Evolutionary conservation across 1,284 basidiomycete genomes (phyloP), one percentile per base, ranked within the genome.

Genomic region (Phylloporus gajari): DNA sequence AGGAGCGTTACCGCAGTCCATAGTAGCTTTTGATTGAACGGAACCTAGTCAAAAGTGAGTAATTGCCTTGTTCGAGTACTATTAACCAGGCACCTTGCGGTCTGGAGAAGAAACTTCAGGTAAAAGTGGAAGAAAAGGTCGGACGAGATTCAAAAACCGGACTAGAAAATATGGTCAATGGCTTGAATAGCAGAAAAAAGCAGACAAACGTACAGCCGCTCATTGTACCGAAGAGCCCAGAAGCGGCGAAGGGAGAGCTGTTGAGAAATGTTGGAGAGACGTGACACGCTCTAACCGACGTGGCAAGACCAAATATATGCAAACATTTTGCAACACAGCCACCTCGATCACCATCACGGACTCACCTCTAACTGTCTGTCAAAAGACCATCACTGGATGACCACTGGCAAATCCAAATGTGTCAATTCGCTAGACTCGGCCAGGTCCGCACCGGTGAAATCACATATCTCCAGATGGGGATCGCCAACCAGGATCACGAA

Each of bases 1-100:
- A 98, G 92, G 79, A 98, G 95, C 15, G 97, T 97, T 66, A 97
- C 96, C 72, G 96, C 95, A 23, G 97, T 98, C 97, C 97, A 98
- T 91, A 97, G 88, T 74, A 97, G 90, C 85, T 97, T 97, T 90
- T 97, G 95, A 86, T 97, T 95, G 89, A 97, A 98, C 40, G 95
- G 94, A 73, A 97, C 94, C 95, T 95, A 9, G 35, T 2, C 3
- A 68, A 77, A 11, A 56, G 62, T 76, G 73, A 79, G 74, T 65
- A 78, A 66, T 74, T 72, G 19, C 35, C 51, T 56, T 8, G 35
- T 30, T 30, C 1, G 73, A 70, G 63, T 63, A 53, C 60, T 58
- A 60, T 63, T 71, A 60, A 75, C 79, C 74, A 77, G 79, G 68
- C 79, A 95, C 96, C 89, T 97, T 98, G 84, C 95, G 93, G 87